phyloP scores from a whole-genome alignment of 805 yeast species.

The Debaryomyces hansenii region DNA sequence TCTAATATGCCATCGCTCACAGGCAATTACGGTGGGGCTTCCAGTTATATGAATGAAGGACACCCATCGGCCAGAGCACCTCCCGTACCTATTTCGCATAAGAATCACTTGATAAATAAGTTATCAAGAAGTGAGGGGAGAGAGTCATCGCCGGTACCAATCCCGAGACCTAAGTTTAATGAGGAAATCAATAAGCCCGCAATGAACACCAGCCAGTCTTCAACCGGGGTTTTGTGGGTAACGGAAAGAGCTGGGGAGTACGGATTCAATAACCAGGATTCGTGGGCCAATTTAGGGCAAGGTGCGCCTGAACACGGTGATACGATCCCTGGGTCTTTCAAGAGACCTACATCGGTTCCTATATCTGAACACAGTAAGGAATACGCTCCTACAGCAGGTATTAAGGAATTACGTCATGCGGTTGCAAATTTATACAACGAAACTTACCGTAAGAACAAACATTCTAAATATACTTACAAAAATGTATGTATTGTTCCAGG shows the following conservation, averaged over 20 bases:
- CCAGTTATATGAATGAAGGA: conserved; percentile 4
- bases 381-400: conserved; percentile 62
- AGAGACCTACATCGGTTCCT: conserved; percentile 49
- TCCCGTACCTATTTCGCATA: conserved; percentile 7
- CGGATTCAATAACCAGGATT: conserved; percentile 46
- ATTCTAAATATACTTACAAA: conserved; percentile 57
- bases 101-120: conserved; percentile 24
- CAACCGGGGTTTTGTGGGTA: conserved; percentile 66
- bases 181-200: conserved; percentile 55
- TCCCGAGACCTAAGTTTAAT: conserved; percentile 47
- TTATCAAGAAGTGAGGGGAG: conserved; percentile 35
- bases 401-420: conserved; percentile 53
- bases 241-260: conserved; percentile 60
- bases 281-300: conserved; percentile 64
- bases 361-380: conserved; percentile 51
- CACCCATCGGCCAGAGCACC: conserved; percentile 28
- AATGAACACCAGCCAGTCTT: conserved; percentile 55
- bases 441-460: conserved; percentile 48
- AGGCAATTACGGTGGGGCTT: not conserved
- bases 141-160: conserved; percentile 49
- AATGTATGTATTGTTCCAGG: conserved; percentile 67
- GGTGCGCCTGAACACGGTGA: conserved; percentile 68
- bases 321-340: conserved; percentile 55
- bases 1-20: conserved; percentile 4
- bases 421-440: conserved; percentile 58